These are phyloP conservation scores for Saturnispora sekii DNA, from an alignment of 805 yeast genomes.

Conservation along the genomic window DNA sequence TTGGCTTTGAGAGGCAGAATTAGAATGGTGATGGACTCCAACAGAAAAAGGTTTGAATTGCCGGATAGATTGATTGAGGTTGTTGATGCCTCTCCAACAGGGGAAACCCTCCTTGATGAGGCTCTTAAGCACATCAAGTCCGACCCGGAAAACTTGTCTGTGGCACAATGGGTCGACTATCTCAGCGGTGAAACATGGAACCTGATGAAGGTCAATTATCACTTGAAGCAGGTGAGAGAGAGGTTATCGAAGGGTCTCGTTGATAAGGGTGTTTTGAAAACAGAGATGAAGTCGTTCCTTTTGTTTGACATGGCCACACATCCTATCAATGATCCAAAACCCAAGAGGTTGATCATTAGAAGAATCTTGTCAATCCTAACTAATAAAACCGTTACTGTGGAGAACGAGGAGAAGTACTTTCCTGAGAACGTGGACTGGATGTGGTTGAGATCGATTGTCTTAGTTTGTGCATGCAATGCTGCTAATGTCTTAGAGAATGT, in stretches of 20 bases:
- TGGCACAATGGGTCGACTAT: constrained; percentile 87
- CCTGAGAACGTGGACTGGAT: constrained; percentile 60
- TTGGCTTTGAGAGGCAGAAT: constrained; percentile 86
- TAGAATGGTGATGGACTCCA: constrained; percentile 83
- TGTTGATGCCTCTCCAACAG: constrained; percentile 76
- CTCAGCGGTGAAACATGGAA: constrained; percentile 97
- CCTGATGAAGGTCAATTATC: constrained; percentile 85
- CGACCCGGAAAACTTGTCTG: constrained; percentile 69
- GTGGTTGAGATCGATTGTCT: constrained; percentile 65
- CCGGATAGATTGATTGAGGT: constrained; percentile 85
- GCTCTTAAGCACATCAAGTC: constrained; percentile 81
- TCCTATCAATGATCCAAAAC: constrained; percentile 78
- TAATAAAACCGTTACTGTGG: constrained; percentile 55
- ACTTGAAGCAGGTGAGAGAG: constrained; percentile 94
- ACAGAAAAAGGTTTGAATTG: constrained; percentile 79
- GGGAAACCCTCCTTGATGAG: constrained; percentile 92
- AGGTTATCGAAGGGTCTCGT: constrained; percentile 93
- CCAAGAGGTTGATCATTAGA: constrained; percentile 72
- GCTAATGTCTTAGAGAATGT: constrained; percentile 95
- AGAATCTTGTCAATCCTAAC: constrained; percentile 65
- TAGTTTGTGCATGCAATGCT: constrained; percentile 86
- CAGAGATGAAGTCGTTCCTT: constrained; percentile 90
- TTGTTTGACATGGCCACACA: constrained; percentile 98
- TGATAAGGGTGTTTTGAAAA: constrained; percentile 91
- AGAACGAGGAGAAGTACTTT: constrained; percentile 50